These are phyloP conservation scores for Arthrobotrys entomopaga DNA, from an alignment of 2,329 filamentous ascomycete genomes.

Conservation along the genomic window DNA sequence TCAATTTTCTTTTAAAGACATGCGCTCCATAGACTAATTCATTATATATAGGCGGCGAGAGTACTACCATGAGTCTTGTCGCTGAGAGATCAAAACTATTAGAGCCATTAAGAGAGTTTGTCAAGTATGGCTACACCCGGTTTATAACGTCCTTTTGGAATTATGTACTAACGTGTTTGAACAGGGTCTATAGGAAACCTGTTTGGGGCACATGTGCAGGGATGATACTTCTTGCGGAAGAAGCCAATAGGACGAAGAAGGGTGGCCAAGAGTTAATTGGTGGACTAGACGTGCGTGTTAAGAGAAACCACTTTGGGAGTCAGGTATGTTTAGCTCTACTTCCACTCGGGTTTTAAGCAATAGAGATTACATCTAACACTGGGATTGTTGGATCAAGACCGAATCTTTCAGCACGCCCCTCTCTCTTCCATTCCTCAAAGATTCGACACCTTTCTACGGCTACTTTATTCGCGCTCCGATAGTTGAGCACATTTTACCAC, in stretches of 20 bases:
- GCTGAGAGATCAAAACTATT: slow-evolving; percentile 82
- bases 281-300: slow-evolving; percentile 87
- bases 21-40: not conserved
- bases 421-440: slow-evolving; percentile 58
- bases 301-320: slow-evolving; percentile 92
- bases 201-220: slow-evolving; percentile 98
- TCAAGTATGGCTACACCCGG: slow-evolving; percentile 73
- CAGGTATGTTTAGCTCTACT: slow-evolving; percentile 77
- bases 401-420: slow-evolving; percentile 56
- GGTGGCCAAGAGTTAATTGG: slow-evolving; percentile 94
- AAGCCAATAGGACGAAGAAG: slow-evolving; percentile 86
- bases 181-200: slow-evolving; percentile 75
- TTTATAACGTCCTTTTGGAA: too few species aligned
- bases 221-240: slow-evolving; percentile 87
- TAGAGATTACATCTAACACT: slow-evolving; percentile 8
- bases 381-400: slow-evolving; percentile 10
- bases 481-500: slow-evolving; percentile 80
- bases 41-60: slow-evolving; percentile 74
- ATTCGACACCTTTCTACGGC: slow-evolving; percentile 72
- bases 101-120: slow-evolving; percentile 85
- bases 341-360: not conserved
- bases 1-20: not conserved
- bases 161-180: slow-evolving; percentile 8
- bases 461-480: slow-evolving; percentile 96
- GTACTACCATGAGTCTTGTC: slow-evolving; percentile 89